Evolutionary conservation across 495 filamentous ascomycete species (phyloP).

Genomic region (Chaetomium tenue): DNA sequence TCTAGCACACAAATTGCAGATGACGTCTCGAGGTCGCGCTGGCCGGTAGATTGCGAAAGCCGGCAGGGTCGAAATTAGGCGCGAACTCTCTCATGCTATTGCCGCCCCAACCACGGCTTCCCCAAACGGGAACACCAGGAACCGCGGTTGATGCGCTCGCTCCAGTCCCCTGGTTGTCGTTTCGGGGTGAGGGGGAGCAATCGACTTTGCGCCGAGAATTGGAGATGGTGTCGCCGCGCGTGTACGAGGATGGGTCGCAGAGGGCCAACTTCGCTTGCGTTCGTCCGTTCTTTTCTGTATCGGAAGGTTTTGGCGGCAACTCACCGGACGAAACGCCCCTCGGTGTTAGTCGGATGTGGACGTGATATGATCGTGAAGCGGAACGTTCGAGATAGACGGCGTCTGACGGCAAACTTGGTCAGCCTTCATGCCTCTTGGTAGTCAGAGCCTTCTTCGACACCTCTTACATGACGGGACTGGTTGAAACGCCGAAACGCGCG

Average conservation of each 20-base stretch:
- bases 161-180: not conserved
- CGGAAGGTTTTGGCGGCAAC: not conserved
- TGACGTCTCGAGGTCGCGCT: slow-evolving; percentile 27
- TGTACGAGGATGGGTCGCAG: not conserved
- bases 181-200: slow-evolving; percentile 8
- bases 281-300: slow-evolving; percentile 1
- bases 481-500: slow-evolving; percentile 27
- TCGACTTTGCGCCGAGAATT: slow-evolving; percentile 18
- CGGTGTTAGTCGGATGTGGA: not conserved
- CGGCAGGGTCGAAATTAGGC: slow-evolving; percentile 41
- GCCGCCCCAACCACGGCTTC: slow-evolving; percentile 34
- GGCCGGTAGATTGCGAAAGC: slow-evolving; percentile 27
- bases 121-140: slow-evolving; percentile 30
- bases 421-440: slow-evolving; percentile 31
- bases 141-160: slow-evolving; percentile 23
- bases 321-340: not conserved
- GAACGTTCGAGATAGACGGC: slow-evolving; percentile 29
- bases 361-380: slow-evolving; percentile 14
- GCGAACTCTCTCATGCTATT: slow-evolving; percentile 45
- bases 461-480: slow-evolving; percentile 32
- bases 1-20: slow-evolving; percentile 20
- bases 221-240: slow-evolving; percentile 14
- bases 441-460: slow-evolving; percentile 13
- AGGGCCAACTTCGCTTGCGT: slow-evolving; percentile 10
- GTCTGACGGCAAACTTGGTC: slow-evolving; percentile 31